Conservation (phyloP, 2,329 filamentous ascomycete species). For the Ciborinia camelliae region DNA sequence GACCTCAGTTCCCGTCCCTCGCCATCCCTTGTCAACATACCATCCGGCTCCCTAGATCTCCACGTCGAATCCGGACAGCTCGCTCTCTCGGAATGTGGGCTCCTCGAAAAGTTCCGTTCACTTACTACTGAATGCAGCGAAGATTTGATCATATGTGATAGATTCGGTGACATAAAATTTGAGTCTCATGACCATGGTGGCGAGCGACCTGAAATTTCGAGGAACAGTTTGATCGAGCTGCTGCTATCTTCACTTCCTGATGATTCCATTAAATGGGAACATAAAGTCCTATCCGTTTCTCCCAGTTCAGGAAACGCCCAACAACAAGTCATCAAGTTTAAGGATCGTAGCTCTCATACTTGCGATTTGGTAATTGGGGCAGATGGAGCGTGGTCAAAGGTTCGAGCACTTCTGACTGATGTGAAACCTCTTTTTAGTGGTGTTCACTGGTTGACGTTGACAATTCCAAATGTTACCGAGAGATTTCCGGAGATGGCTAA, state of each 20-base stretch:
- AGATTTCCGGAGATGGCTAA: conserved; percentile 19
- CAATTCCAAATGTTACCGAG: conserved; percentile 19
- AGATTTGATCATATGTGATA: conserved; percentile 39
- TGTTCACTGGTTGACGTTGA: conserved; percentile 24
- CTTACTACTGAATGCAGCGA: conserved; percentile 45
- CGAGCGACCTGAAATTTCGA: conserved; percentile 32
- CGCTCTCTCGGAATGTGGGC: conserved; percentile 44
- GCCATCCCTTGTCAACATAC: conserved; percentile 30
- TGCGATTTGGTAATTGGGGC: conserved; percentile 46
- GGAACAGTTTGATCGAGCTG: conserved; percentile 30
- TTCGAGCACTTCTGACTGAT: conserved; percentile 36
- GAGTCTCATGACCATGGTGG: conserved; percentile 25
- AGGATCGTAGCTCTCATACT: conserved; percentile 8
- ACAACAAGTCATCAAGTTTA: conserved; percentile 12
- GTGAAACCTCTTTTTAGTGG: conserved; percentile 27
- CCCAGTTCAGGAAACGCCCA: neutral
- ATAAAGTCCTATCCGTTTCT: conserved; percentile 15
- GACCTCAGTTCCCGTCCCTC: conserved; percentile 38
- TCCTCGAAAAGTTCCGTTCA: conserved; percentile 44
- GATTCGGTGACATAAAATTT: conserved; percentile 31
- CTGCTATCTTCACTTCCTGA: conserved; percentile 27
- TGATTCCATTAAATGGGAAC: conserved; percentile 29
- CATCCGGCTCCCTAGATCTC: conserved; percentile 48
- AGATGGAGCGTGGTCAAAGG: conserved; percentile 42
- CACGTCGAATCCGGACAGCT: conserved; percentile 46